Evolutionary conservation across 352 stramenopile species (phyloP).

Genomic region (Globisporangium heterothallicum): DNA sequence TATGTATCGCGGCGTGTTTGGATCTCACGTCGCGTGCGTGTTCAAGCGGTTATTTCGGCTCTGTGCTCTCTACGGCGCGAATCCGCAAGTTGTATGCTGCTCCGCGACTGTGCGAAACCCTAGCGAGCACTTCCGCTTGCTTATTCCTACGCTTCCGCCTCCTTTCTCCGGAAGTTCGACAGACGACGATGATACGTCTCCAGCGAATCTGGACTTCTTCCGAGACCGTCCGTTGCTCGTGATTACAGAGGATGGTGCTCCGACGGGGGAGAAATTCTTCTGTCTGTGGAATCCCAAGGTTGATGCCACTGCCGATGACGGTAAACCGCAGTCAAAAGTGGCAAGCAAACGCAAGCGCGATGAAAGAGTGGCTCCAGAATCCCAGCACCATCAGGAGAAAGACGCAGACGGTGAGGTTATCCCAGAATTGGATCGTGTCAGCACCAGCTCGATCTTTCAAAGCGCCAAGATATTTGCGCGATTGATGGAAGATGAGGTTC

Average conservation of each 20-base stretch:
- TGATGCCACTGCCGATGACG: slow-evolving; percentile 13
- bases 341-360: slow-evolving; percentile 2
- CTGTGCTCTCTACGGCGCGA: slow-evolving; percentile 74
- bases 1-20: slow-evolving; percentile 92
- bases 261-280: slow-evolving; percentile 89
- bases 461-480: slow-evolving; percentile 89
- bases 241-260: slow-evolving; percentile 89
- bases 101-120: slow-evolving; percentile 96
- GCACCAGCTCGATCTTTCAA: slow-evolving; percentile 81
- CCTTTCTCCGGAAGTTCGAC: neutral
- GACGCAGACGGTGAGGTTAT: neutral
- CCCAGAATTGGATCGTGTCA: neutral
- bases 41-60: slow-evolving; percentile 89
- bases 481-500: slow-evolving; percentile 85
- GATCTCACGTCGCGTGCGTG: slow-evolving; percentile 80
- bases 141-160: slow-evolving; percentile 77
- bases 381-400: neutral
- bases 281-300: slow-evolving; percentile 93
- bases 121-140: slow-evolving; percentile 84
- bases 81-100: slow-evolving; percentile 91
- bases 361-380: neutral
- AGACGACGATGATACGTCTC: slow-evolving; percentile 9
- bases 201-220: slow-evolving; percentile 59
- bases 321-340: neutral
- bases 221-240: slow-evolving; percentile 43